Evolutionary conservation across 345 rosid genomes (phyloP).

Genomic region (Mercurialis annua): DNA sequence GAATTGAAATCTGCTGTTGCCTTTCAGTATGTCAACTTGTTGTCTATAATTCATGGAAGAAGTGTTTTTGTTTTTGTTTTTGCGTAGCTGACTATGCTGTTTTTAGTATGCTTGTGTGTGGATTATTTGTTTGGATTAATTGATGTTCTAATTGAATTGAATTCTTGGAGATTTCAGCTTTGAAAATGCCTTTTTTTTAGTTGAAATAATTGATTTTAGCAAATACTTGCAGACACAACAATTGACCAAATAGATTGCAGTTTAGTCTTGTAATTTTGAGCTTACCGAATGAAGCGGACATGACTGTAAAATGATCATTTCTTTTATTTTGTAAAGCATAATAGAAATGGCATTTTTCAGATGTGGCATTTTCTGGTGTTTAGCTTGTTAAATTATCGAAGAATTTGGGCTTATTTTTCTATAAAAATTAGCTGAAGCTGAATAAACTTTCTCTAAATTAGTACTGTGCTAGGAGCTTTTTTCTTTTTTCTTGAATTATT

Average conservation of each 20-base stretch:
- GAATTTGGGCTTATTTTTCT: neutral
- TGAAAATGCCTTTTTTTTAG: no score
- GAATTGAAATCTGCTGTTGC: slow-evolving; percentile 69
- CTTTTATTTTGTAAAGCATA: no score
- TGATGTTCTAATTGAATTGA: no score
- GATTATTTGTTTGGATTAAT: no score
- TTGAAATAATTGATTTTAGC: no score
- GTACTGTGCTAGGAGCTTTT: neutral
- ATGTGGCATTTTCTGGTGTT: neutral
- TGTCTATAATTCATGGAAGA: neutral
- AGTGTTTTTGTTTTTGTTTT: neutral
- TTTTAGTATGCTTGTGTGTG: neutral
- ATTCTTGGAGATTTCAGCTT: no score
- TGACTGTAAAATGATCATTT: no score
- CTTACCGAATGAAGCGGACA: no score
- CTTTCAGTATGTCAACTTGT: slow-evolving; percentile 51
- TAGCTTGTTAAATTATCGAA: neutral
- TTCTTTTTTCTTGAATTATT: neutral
- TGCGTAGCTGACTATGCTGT: neutral
- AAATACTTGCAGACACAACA: no score
- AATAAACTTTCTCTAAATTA: neutral
- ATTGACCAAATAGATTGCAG: no score
- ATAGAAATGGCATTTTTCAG: neutral
- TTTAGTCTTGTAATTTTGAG: no score
- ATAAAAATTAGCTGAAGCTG: neutral